A percentile compares a stretch with the other conserved stretches of the same genome.
These are phyloP conservation scores for Dillenia turbinata DNA, from an alignment of 164 flowering plant species.

Conservation along the genomic window DNA sequence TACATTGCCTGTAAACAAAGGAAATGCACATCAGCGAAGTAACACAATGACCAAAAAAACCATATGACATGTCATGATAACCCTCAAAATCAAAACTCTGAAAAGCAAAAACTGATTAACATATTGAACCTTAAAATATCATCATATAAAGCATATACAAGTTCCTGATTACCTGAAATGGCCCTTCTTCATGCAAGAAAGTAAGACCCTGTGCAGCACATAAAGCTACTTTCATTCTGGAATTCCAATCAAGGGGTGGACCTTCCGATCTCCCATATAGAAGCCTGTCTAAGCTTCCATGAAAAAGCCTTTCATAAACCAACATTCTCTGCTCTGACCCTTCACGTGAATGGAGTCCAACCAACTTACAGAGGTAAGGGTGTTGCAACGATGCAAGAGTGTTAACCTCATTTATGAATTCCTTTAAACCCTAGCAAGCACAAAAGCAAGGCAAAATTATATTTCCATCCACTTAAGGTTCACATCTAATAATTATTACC, in stretches of 20 bases:
- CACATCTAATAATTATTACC: too few relatives aligned
- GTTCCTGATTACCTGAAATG: slow-evolving; percentile 75
- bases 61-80: too few relatives aligned
- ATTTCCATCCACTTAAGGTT: too few relatives aligned
- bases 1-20: slow-evolving; percentile 81
- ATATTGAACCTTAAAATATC: too few relatives aligned
- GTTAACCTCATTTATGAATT: slow-evolving; percentile 69
- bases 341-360: slow-evolving; percentile 92
- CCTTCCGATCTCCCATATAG: slow-evolving; percentile 83
- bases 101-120: too few relatives aligned
- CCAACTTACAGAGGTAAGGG: slow-evolving; percentile 84
- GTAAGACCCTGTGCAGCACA: slow-evolving; percentile 98
- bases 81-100: too few relatives aligned
- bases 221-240: slow-evolving; percentile 84
- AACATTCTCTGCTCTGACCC: slow-evolving; percentile 80
- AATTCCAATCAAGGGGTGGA: slow-evolving; percentile 85
- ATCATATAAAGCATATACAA: not conserved
- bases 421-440: slow-evolving; percentile 55
- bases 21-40: not conserved
- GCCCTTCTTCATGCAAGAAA: slow-evolving; percentile 98
- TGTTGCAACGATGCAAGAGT: slow-evolving; percentile 83
- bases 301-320: slow-evolving; percentile 84
- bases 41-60: not conserved
- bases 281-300: slow-evolving; percentile 89
- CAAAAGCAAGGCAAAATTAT: slow-evolving; percentile 1